phyloP scores from a whole-genome alignment of 768 basidiomycete genomes.

The Pleurotus platypus region DNA sequence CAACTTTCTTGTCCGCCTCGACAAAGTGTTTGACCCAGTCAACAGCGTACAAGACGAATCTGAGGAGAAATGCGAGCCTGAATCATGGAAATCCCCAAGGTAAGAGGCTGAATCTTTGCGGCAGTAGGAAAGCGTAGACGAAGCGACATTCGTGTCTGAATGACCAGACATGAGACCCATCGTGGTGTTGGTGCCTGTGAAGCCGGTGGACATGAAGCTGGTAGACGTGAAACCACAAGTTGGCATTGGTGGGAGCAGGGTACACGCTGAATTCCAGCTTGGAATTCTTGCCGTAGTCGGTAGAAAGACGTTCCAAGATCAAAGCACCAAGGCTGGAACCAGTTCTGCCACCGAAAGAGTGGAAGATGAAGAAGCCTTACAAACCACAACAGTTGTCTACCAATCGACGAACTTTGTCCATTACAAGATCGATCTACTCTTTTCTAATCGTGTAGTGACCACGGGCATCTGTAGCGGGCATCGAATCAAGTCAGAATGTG shows the following conservation, averaged over 20 bases:
- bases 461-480: conserved; percentile 71
- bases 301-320: conserved; percentile 92
- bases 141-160: conserved; percentile 36
- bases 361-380: conserved; percentile 99
- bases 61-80: conserved; percentile 24
- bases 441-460: conserved; percentile 99
- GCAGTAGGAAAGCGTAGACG: conserved; percentile 50
- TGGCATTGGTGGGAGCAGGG: conserved; percentile 91
- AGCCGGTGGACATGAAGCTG: conserved; percentile 15
- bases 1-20: conserved; percentile 42
- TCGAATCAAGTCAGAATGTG: neutral
- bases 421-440: conserved; percentile 93
- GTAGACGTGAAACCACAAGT: too few species aligned
- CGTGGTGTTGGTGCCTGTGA: conserved; percentile 21
- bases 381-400: conserved; percentile 98
- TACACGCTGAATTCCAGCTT: conserved; percentile 99
- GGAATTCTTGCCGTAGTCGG: conserved; percentile 99
- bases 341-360: conserved; percentile 99
- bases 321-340: conserved; percentile 99
- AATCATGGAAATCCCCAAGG: conserved; percentile 50
- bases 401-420: conserved; percentile 95
- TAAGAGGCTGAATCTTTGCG: conserved; percentile 53
- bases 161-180: conserved; percentile 29
- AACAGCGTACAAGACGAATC: conserved; percentile 42
- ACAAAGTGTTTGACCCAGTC: conserved; percentile 54